Evolutionary conservation across 2,329 filamentous ascomycete genomes (phyloP), one percentile per base, ranked within the genome.

Genomic region (Fragosphaeria purpurea): DNA sequence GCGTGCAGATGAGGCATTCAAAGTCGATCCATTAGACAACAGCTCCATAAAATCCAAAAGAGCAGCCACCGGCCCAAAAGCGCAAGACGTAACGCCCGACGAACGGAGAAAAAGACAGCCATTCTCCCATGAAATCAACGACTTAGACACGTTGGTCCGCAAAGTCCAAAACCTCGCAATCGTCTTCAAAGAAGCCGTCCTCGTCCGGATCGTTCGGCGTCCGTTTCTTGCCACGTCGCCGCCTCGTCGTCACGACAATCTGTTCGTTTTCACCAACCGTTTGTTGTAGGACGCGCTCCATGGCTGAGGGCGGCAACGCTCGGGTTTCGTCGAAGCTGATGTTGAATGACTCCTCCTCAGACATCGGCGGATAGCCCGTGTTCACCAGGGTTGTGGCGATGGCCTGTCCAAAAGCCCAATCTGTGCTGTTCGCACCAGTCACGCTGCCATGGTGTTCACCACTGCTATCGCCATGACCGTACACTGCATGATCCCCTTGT

Each of bases 141-240:
- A 46, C 53, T 74, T 63, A 83, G 35, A 83, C 80, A 63, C 80
- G 70, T 67, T 83, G 80, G 60, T 82, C 80, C 31, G 88, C 86
- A 76, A 93, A 94, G 68, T 95, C 88, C 55, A 95, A 76, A 51
- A 95, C 86, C 64, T 95, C 88, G 58, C 87, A 93, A 62, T 94
- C 89, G 63, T 95, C 88, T 67, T 95, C 89, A 60, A 95, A 95
- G 66, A 95, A 94, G 3, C 85, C 85, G 50, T 84, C 82, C 51
- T 87, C 85, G 43, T 82, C 40, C 1, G 51, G 52, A 9, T 66
- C 63, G 41, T 45, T 52, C 9, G 48, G 44, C 12, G 34, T 71
- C 47, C 71, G 73, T 40, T 72, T 70, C 41, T 76, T 79, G 59
- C 79, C 79, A 53, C 86, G 79, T 48, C 86, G 75, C 54, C 88